Evolutionary conservation across 495 filamentous ascomycete species (phyloP), one percentile per base, ranked within the genome.

Genomic region (Aspergillus panamensis): DNA sequence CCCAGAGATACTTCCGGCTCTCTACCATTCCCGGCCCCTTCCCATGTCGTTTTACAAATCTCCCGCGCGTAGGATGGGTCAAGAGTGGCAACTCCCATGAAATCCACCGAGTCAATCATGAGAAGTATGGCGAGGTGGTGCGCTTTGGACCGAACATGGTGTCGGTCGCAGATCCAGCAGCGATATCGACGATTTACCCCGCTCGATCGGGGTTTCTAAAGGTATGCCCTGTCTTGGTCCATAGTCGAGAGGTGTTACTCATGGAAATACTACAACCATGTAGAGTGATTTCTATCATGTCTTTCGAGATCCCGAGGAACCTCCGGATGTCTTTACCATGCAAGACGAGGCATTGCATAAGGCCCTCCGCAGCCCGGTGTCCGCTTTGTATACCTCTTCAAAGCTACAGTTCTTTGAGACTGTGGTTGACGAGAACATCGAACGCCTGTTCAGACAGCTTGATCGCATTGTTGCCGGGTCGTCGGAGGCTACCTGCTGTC

Each of bases 291-390:
- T 52, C 31, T 59, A 48, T 42, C 3, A 60, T 4, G 33, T 37
- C 3, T 43, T 58, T 56, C 65, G 13, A 45, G 77, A 57, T 77
- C 77, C 50, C 50, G 32, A n/a, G 63, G 66, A 8, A 52, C 57
- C 25, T 52, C 51, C 17, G 14, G 43, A 56, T 12, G 51, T 79
- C 7, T 79, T 80, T 62, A 75, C 68, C 39, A 73, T 74, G 3
- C 66, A 65, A 47, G 74, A 81, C 58, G 77, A 82, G 54, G 61
- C 64, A 6, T 52, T 71, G 53, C 78, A 79, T 55, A 69, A 59
- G 50, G 61, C 49, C 48, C 65, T 67, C 56, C 78, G 68, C 53
- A 68, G 29, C 19, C 73, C 65, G 20, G 77, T 82, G 44, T 73
- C 75, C 8, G 56, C 66, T 7, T 60, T 80, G 0, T 81, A 66